Evolutionary conservation across 257 asterid species (phyloP).

Genomic region (Lycium barbarum): DNA sequence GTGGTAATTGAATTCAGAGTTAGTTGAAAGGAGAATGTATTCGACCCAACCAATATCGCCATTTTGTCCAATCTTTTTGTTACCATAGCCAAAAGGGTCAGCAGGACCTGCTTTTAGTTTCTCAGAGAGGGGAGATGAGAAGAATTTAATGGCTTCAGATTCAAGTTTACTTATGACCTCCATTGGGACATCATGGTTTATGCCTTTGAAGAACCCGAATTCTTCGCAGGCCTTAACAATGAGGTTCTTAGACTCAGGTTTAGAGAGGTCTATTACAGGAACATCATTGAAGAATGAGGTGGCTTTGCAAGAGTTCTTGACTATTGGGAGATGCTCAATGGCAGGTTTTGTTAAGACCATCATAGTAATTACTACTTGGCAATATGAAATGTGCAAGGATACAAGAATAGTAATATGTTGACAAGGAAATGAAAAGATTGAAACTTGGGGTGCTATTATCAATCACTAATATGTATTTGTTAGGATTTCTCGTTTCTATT

Average conservation of each 20-base stretch:
- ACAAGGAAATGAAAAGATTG: background rate
- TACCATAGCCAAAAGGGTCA: slow-evolving; percentile 40
- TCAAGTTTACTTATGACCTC: slow-evolving; percentile 31
- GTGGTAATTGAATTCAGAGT: slow-evolving; percentile 26
- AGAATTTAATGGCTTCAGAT: slow-evolving; percentile 34
- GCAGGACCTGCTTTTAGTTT: slow-evolving; percentile 37
- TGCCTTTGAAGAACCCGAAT: slow-evolving; percentile 40
- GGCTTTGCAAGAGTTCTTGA: slow-evolving; percentile 5
- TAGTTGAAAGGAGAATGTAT: slow-evolving; percentile 30
- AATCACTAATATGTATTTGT: background rate
- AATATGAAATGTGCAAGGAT: background rate
- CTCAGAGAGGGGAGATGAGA: slow-evolving; percentile 29
- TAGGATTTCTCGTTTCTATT: background rate
- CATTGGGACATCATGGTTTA: slow-evolving; percentile 36
- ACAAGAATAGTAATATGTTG: background rate
- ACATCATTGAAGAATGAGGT: slow-evolving; percentile 12
- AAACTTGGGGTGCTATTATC: background rate
- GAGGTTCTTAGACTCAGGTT: slow-evolving; percentile 33
- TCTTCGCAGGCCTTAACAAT: slow-evolving; percentile 40
- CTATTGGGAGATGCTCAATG: slow-evolving; percentile 41
- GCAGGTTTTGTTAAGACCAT: slow-evolving; percentile 31
- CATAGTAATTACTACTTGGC: background rate
- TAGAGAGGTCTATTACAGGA: slow-evolving; percentile 37
- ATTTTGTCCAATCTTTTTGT: slow-evolving; percentile 34
- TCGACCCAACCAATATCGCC: slow-evolving; percentile 44